Base-by-base conservation (phyloP, 2,329 filamentous ascomycete species). In the Aspergillus neotritici region DNA sequence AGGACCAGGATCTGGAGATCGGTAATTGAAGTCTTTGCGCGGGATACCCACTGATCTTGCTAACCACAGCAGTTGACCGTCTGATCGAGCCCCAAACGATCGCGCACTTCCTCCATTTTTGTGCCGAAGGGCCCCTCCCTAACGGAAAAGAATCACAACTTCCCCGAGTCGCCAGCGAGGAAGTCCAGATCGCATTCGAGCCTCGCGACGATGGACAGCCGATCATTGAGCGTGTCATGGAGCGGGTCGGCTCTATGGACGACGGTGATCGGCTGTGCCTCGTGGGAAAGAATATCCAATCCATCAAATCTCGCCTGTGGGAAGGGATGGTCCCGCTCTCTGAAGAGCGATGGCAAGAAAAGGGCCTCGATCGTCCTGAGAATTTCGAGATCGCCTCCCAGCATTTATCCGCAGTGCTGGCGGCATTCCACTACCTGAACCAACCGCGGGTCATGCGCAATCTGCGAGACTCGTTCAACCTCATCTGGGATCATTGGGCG, bases 381-480 rank as follows among this genome's bases (percentile, higher is more conserved):
- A 45, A 60, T 11, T 56, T 60, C 15, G 50, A 57, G 13, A n/a
- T 50, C 7, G 55, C 56, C 1, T 47, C 44, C 31, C 52, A 59
- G 34, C 44, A 61, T 40, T 34, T 61, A 1, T 41, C 49, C 1
- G 46, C 57, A 9, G 55, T 57, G 10, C 11, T 56, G 3, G 44
- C 49, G 1, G 50, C 44, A 1, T 61, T 61, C 14, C 47, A 58
- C 31, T 61, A 61, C 28, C 38, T 61, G 15, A 60, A 58, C 29
- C 31, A 39, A 5, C 41, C 44, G 3, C 7, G 8, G 2, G 44
- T 53, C 9, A 34, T 32, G 5, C 14, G 31, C 1, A 35, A 51
- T 33, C 44, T 61, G 13, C 52, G 55, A 6, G 48, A 51, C 12
- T 55, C 55, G 4, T 61, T 51, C 29, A 61, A 61, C 31, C 13